Base-by-base conservation (phyloP, 2,329 filamentous ascomycete species). In the Colletotrichum sp. region DNA sequence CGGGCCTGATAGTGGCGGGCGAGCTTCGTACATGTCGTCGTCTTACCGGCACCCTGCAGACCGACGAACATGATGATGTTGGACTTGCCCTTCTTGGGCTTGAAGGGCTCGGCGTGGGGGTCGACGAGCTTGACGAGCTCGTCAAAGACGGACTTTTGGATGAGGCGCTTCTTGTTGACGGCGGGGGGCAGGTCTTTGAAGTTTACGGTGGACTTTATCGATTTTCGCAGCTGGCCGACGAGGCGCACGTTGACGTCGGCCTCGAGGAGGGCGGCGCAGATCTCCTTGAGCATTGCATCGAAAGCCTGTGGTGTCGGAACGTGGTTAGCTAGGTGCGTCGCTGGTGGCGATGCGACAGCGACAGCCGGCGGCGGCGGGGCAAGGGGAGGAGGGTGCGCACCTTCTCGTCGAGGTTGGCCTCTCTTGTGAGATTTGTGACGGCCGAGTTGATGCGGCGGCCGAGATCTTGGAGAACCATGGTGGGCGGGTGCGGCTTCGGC, bases 41-140 rank as follows among this genome's bases (percentile, higher is more conserved):
- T 99, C 87, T 99, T 99, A 85, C 97, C 97, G 7, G 96, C 95
- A 89, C 97, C 97, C 86, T 99, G 97, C 65, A 99, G 90, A 87
- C 97, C 97, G 78, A 99, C 97, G 84, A 99, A 99, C 97, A 99
- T 99, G 86, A 99, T 98, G 83, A 99, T 95, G 85, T 98, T 99
- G 78, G 94, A 90, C 84, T 96, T 97, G 79, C 96, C 96, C 87
- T 99, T 99, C 88, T 98, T 98, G 26, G 96, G 96, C 84, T 98
- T 97, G 90, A 98, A 99, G 0, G 96, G 94, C 79, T 98, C 96
- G 81, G 95, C 94, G 85, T 99, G 96, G 30, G 97, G 97, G 82
- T 99, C 96, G 79, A 99, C 97, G 67, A 99, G 93, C 82, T 95
- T 94, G 79, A 99, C 96, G 68, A 99, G 93, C 85, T 99, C 96